A percentile compares a stretch with the other conserved stretches of the same genome.
Conservation (phyloP, 805 yeast species). For the Komagataella kurtzmanii region DNA sequence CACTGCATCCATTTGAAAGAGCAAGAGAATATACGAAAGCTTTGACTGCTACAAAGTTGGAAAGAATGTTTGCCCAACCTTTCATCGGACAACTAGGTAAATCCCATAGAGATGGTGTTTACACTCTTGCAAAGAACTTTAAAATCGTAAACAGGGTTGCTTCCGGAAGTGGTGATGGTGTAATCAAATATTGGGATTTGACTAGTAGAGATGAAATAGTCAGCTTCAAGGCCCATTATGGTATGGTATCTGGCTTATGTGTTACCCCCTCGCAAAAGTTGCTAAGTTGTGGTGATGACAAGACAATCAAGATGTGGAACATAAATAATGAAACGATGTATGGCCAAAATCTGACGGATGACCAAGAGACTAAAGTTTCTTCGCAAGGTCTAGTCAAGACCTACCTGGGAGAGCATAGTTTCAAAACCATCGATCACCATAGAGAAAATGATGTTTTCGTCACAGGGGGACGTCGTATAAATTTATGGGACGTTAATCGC, state of each 20-base stretch:
- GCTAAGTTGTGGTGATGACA: conserved; percentile 84
- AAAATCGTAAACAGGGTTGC: conserved; percentile 62
- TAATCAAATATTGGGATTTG: conserved; percentile 87
- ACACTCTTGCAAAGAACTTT: conserved; percentile 72
- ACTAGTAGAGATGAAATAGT: conserved; percentile 63
- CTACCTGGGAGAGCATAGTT: conserved; percentile 71
- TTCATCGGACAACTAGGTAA: conserved; percentile 88
- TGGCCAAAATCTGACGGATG: conserved; percentile 15
- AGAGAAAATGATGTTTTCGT: conserved; percentile 60
- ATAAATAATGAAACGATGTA: conserved; percentile 30
- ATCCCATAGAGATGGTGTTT: conserved; percentile 94
- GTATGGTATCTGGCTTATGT: conserved; percentile 74
- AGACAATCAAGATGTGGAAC: conserved; percentile 82
- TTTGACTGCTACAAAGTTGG: conserved; percentile 86
- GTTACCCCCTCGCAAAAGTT: conserved; percentile 46
- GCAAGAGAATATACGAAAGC: conserved; percentile 96
- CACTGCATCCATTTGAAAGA: conserved; percentile 91
- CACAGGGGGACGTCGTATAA: conserved; percentile 84
- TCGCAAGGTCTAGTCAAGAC: conserved; percentile 60
- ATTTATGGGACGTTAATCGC: conserved; percentile 84
- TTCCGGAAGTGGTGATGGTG: conserved; percentile 92
- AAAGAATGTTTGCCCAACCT: conserved; percentile 95
- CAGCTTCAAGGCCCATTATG: conserved; percentile 80
- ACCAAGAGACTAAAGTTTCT: conserved; percentile 11
- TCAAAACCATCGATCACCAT: conserved; percentile 81